Evolutionary conservation across 768 basidiomycete genomes (phyloP).

Genomic region (Dendrothele bispora): DNA sequence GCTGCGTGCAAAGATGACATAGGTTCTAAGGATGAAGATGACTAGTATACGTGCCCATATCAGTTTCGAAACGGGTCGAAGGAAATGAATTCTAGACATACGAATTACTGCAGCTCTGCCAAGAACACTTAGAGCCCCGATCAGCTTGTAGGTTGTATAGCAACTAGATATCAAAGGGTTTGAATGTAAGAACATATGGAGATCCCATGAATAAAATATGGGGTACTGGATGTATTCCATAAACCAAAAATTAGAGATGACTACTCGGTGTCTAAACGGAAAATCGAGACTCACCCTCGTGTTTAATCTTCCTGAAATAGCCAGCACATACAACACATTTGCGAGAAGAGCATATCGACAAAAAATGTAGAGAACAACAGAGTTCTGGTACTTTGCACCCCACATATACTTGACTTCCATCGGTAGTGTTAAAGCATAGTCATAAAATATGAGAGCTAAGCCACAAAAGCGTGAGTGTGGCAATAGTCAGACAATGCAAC

Average conservation of each 20-base stretch:
- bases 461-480: neutral
- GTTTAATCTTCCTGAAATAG: constrained; percentile 14
- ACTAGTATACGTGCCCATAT: constrained; percentile 5
- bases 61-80: neutral
- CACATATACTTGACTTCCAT: constrained; percentile 22
- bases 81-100: constrained; percentile 2
- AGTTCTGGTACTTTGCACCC: constrained; percentile 17
- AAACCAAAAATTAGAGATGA: neutral
- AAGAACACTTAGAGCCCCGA: constrained; percentile 8
- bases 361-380: constrained; percentile 23
- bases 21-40: constrained; percentile 21
- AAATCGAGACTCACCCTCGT: constrained; percentile 10
- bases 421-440: constrained; percentile 25
- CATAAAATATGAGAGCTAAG: constrained; percentile 15
- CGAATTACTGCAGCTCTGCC: constrained; percentile 19
- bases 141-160: constrained; percentile 11
- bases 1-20: constrained; percentile 24
- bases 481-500: neutral
- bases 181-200: neutral
- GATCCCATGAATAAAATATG: neutral
- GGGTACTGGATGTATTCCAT: neutral
- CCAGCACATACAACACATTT: constrained; percentile 25
- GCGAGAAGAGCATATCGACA: constrained; percentile 27
- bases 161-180: constrained; percentile 5
- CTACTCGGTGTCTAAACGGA: neutral